phyloP scores from a whole-genome alignment of 2,329 filamentous ascomycete genomes.

The Penicillium sp. region DNA sequence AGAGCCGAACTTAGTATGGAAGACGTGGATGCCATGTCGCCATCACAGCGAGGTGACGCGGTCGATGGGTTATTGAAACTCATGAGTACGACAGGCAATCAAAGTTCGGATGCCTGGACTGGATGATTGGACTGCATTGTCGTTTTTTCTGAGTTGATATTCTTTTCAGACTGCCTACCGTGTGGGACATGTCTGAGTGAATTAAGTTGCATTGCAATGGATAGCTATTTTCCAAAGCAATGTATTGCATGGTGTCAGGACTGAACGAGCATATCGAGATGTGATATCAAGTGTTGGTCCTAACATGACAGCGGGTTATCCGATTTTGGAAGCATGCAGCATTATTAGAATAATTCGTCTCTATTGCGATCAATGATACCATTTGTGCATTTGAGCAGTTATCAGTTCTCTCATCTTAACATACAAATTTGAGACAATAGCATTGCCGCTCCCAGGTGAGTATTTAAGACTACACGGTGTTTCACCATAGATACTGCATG shows the following conservation, averaged over 20 bases:
- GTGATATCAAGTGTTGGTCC: background rate
- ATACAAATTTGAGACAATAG: background rate
- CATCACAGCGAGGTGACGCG: conserved; percentile 37
- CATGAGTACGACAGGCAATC: conserved; percentile 36
- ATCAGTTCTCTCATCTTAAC: background rate
- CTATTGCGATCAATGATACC: conserved; percentile 25
- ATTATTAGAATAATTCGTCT: conserved; percentile 12
- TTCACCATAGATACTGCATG: background rate
- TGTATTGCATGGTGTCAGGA: background rate
- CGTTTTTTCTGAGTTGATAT: conserved; percentile 4
- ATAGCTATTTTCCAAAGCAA: background rate
- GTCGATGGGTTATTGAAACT: conserved; percentile 41
- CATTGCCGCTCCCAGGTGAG: background rate
- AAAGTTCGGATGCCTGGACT: conserved; percentile 25
- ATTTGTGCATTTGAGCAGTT: conserved; percentile 10
- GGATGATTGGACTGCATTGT: conserved; percentile 10
- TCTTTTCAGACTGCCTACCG: background rate
- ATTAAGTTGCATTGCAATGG: background rate
- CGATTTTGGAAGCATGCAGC: conserved; percentile 12
- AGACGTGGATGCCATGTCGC: conserved; percentile 14
- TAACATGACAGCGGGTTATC: background rate
- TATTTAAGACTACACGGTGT: background rate
- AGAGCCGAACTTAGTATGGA: conserved; percentile 3
- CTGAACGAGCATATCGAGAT: background rate
- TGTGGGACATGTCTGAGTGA: background rate